Base-by-base conservation (phyloP, 257 asterid species). In the Schizonepeta tenuifolia region DNA sequence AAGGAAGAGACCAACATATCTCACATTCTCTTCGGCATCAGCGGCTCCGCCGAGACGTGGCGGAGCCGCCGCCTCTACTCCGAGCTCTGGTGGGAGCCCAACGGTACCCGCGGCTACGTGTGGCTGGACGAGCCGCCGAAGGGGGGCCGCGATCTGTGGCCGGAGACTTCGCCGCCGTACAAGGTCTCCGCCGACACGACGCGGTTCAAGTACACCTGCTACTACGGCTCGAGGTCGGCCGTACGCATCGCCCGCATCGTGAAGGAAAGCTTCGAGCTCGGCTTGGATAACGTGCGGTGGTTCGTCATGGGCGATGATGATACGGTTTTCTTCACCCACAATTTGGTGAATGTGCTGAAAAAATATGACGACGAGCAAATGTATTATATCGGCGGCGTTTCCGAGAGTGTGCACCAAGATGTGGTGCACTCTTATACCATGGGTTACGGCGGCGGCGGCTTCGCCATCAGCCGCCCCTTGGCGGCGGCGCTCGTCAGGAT, bases 271-370 rank as follows among this genome's bases (percentile, higher is more conserved):
- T 91, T 86, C 69, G 86, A 85, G 58, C 72, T 84, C 0, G 89
- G 93, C 6, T 14, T 75, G n/a, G 81, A 65, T 3, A 58, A 86
- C 9, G 95, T 89, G 51, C 69, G 97, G 73, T 94, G 99, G 99
- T 89, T 94, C 15, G 97, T 89, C 0, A 86, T 94, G 97, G 99
- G 97, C 0, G 99, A 94, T 9, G 99, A 94, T 17, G 99, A 94
- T 65, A 94, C 99, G 0, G 83, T 91, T 8, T 94, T 91, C 38
- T 88, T 91, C 68, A 58, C 86, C 0, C 88, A 85, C 82, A 94
- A 94, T 83, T 69, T 94, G 80, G 82, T 86, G 63, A 74, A 73
- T 0, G 81, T 87, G 6, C 28, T 94, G 47, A 49, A 60, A 1
- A 89, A 81, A 55, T 94, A 89, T 8, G 99, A 91, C 69, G 87